Conservation (phyloP, 2,329 filamentous ascomycete genomes). For the Talaromyces islandicus region DNA sequence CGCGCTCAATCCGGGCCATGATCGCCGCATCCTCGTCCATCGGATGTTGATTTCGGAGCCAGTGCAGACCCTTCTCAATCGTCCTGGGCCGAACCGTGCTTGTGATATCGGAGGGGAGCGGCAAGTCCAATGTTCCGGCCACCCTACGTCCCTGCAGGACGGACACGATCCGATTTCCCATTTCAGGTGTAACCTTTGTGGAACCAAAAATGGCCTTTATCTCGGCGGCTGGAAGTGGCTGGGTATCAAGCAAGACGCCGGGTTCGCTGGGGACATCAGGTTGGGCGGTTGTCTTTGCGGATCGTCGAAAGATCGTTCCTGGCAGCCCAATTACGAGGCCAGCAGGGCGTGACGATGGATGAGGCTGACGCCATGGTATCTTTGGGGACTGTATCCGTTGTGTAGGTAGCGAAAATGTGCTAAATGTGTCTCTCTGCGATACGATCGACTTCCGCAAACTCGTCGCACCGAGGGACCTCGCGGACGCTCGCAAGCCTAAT, state of each 20-base stretch:
- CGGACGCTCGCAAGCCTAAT: constrained; percentile 24
- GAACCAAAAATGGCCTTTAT: constrained; percentile 32
- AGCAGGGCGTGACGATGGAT: not conserved
- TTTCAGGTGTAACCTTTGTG: constrained; percentile 18
- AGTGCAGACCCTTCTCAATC: constrained; percentile 32
- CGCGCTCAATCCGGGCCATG: constrained; percentile 36
- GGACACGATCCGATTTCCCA: constrained; percentile 33
- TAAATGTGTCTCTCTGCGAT: constrained; percentile 5
- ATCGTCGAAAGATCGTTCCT: not conserved
- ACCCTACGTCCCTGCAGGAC: constrained; percentile 40
- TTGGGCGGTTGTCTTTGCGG: constrained; percentile 2
- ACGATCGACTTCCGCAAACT: constrained; percentile 1
- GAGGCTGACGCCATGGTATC: not conserved
- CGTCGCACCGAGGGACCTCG: constrained; percentile 15
- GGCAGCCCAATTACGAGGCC: not conserved
- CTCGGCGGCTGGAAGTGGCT: constrained; percentile 27
- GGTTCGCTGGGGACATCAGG: constrained; percentile 13
- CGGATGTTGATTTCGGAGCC: constrained; percentile 37
- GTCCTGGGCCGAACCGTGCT: constrained; percentile 25
- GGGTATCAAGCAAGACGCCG: constrained; percentile 22
- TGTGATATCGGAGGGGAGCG: constrained; percentile 35
- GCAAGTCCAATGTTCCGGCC: constrained; percentile 40
- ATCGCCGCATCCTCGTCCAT: constrained; percentile 46
- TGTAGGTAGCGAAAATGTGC: not conserved
- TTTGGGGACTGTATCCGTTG: not conserved